Conservation (phyloP, 371 early-diverging fungal species). For the Mycotypha africana region DNA sequence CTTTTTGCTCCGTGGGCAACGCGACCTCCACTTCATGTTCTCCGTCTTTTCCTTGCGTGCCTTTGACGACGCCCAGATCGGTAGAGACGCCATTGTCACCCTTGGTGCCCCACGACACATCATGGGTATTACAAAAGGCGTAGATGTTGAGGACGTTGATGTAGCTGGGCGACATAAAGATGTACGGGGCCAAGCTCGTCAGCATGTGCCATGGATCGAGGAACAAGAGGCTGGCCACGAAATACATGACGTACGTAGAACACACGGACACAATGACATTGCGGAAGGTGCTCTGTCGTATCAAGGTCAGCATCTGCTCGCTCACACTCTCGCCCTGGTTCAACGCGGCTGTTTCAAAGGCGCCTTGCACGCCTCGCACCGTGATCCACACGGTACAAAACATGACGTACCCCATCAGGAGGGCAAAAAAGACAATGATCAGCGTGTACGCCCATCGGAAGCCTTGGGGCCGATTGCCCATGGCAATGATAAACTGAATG, state of each 20-base stretch:
- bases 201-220: slow-evolving; percentile 61
- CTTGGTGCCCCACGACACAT: slow-evolving; percentile 92
- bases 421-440: slow-evolving; percentile 34
- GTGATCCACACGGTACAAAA: slow-evolving; percentile 36
- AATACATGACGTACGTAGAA: slow-evolving; percentile 52
- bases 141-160: slow-evolving; percentile 62
- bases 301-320: slow-evolving; percentile 11
- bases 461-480: slow-evolving; percentile 84
- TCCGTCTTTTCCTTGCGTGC: slow-evolving; percentile 45
- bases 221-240: slow-evolving; percentile 46
- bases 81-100: slow-evolving; percentile 64
- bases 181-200: slow-evolving; percentile 54
- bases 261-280: slow-evolving; percentile 44
- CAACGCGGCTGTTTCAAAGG: slow-evolving; percentile 5
- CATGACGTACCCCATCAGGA: slow-evolving; percentile 21
- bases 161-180: slow-evolving; percentile 59
- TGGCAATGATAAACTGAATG: slow-evolving; percentile 61
- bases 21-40: slow-evolving; percentile 53
- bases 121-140: slow-evolving; percentile 68
- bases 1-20: slow-evolving; percentile 69
- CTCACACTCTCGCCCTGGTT: slow-evolving; percentile 2
- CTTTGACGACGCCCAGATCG: slow-evolving; percentile 62
- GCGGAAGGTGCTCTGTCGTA: slow-evolving; percentile 32
- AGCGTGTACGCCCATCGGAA: slow-evolving; percentile 63
- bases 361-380: slow-evolving; percentile 25